Conservation (phyloP, 2,329 filamentous ascomycete species). For the Westerdykella ornata region DNA sequence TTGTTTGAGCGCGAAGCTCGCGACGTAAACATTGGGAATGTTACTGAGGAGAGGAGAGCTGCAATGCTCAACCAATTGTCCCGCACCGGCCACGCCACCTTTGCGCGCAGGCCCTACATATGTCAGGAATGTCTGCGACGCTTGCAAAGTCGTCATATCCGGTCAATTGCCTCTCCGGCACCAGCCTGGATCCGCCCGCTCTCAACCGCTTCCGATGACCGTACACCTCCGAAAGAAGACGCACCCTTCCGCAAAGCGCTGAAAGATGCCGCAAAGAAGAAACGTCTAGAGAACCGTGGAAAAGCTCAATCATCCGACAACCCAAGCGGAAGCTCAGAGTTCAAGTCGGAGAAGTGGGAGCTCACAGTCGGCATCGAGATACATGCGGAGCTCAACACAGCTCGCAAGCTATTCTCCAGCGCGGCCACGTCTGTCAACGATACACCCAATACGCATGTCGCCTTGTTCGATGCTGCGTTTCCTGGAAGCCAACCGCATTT, state of each 20-base stretch:
- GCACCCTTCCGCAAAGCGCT: slow-evolving; percentile 33
- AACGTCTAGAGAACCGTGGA: slow-evolving; percentile 18
- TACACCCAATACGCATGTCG: slow-evolving; percentile 76
- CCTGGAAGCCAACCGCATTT: slow-evolving; percentile 84
- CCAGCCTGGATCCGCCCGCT: slow-evolving; percentile 12
- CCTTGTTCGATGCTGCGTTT: slow-evolving; percentile 80
- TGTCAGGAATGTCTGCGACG: slow-evolving; percentile 25
- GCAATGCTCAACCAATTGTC: slow-evolving; percentile 25
- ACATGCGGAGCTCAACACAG: slow-evolving; percentile 89
- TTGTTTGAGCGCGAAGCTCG: background rate
- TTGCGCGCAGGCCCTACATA: slow-evolving; percentile 23
- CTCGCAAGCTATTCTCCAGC: slow-evolving; percentile 80
- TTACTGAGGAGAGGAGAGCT: background rate
- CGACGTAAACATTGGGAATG: background rate
- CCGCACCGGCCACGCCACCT: slow-evolving; percentile 14
- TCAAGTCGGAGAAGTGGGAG: slow-evolving; percentile 62
- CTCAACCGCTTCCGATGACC: slow-evolving; percentile 17
- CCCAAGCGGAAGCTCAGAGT: slow-evolving; percentile 10
- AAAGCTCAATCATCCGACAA: slow-evolving; percentile 6
- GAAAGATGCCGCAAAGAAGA: slow-evolving; percentile 35
- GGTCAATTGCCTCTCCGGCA: background rate
- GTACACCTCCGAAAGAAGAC: slow-evolving; percentile 18
- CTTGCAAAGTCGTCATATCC: slow-evolving; percentile 15
- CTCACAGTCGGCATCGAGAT: slow-evolving; percentile 95
- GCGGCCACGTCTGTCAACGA: slow-evolving; percentile 48